These are phyloP conservation scores for Cytospora piceicola DNA, from an alignment of 2,329 filamentous ascomycete species.

Conservation along the genomic window DNA sequence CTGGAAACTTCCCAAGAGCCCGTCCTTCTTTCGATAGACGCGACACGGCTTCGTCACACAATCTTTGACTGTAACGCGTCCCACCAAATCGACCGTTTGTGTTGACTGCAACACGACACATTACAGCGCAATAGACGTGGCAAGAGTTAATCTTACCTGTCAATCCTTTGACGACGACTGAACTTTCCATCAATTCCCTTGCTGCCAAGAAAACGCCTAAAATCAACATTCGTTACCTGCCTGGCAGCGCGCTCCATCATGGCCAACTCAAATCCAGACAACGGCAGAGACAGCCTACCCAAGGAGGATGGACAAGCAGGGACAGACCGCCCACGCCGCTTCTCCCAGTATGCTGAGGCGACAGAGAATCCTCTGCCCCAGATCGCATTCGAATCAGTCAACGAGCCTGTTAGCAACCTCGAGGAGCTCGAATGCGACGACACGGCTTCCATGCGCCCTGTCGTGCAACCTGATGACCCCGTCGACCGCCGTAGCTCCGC, in stretches of 20 bases:
- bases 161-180: neutral
- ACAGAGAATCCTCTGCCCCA: conserved; percentile 24
- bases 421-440: conserved; percentile 1
- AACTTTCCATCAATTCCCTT: neutral
- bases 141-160: neutral
- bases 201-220: neutral
- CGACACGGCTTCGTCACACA: neutral
- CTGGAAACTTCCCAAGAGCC: neutral
- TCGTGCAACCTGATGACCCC: conserved; percentile 24
- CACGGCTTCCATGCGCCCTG: conserved; percentile 9
- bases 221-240: too few relatives aligned
- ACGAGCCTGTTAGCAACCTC: conserved; percentile 12
- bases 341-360: conserved; percentile 25
- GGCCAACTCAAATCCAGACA: neutral
- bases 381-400: conserved; percentile 7
- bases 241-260: neutral
- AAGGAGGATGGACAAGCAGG: neutral
- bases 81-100: neutral
- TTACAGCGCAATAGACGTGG: neutral
- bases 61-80: neutral
- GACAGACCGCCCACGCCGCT: neutral
- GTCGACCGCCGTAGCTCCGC: conserved; percentile 22
- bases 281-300: neutral
- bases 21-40: neutral
- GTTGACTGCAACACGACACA: neutral